Evolutionary conservation across 2,329 filamentous ascomycete species (phyloP), one percentile per base, ranked within the genome.

Genomic region (Beauveria medogensis): DNA sequence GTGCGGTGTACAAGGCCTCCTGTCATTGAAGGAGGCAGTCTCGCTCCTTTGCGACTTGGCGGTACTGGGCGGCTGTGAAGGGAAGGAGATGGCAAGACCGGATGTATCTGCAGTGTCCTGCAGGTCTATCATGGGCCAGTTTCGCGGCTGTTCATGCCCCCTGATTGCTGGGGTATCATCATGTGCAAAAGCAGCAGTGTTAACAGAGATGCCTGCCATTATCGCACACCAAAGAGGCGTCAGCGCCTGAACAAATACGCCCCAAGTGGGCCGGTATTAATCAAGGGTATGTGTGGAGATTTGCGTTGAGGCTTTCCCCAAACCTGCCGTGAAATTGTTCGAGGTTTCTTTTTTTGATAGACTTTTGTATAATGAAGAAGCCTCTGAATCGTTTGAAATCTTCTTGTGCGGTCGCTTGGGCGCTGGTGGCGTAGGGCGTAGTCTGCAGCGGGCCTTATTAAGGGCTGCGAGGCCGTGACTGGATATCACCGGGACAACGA

Each of bases 181-280:
- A 55, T 50, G 48, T 53, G 60, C 41, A 26, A 53, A 48, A 24
- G 46, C 55, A 28, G 55, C 34, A 37, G 34, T 37, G 16, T 37
- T 40, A 26, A 48, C 20, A 55, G 48, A 40, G 48, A 43, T 53
- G 60, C 60, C 60, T 57, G 46, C 54, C 60, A 61, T 61, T 34
- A 30, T 58, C 18, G 34, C 34, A 30, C 40, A 46, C 10, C 43
- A 34, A 14, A 55, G 24, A 54, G 47, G 47, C 56, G 56, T 59
- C 44, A 12, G 34, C 30, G n/a, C 28, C 52, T 50, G 53, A 34
- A 41, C 51, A 51, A 51, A 55, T 56, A 56, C 44, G 37, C 16
- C 37, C 44, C 46, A 61, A 51, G 59, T 61, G 59, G 59, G 46
- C 46, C 59, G 37, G n/a, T 55, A 48, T 61, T 28, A 46, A 61